Conservation (phyloP, 371 early-diverging fungal species). For the Syncephalis fuscata region DNA sequence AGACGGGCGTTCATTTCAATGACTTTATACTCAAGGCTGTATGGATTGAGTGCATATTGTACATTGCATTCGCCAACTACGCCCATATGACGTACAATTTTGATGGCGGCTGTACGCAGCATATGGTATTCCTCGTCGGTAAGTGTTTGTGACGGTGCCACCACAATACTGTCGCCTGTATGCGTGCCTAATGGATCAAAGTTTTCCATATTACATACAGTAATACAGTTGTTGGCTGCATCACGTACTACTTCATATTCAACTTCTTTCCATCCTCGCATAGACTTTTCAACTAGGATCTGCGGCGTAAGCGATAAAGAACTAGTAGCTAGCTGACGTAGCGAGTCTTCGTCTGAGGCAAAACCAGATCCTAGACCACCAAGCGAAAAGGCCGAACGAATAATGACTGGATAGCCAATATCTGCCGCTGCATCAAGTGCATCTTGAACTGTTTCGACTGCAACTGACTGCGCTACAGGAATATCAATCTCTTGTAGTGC, state of each 20-base stretch:
- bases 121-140: conserved; percentile 87
- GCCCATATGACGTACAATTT: conserved; percentile 83
- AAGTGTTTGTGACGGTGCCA: conserved; percentile 88
- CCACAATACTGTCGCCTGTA: conserved; percentile 93
- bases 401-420: conserved; percentile 86
- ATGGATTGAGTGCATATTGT: conserved; percentile 86
- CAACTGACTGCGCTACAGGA: conserved; percentile 71
- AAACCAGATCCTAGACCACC: conserved; percentile 94
- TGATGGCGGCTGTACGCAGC: conserved; percentile 87
- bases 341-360: conserved; percentile 58
- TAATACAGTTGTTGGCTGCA: conserved; percentile 86
- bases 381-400: conserved; percentile 83
- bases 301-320: conserved; percentile 71
- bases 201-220: conserved; percentile 98
- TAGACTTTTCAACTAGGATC: conserved; percentile 79
- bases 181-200: conserved; percentile 93
- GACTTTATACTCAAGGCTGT: conserved; percentile 69
- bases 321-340: conserved; percentile 53
- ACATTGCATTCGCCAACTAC: conserved; percentile 97
- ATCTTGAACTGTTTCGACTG: conserved; percentile 62
- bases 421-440: conserved; percentile 65
- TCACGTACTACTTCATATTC: conserved; percentile 98
- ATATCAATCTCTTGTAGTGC: conserved; percentile 70
- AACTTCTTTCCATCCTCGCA: conserved; percentile 97
- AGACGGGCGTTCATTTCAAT: conserved; percentile 95